These are phyloP conservation scores for Fusarium pseudoanthophilum DNA, from an alignment of 2,329 filamentous ascomycete species.

Conservation along the genomic window DNA sequence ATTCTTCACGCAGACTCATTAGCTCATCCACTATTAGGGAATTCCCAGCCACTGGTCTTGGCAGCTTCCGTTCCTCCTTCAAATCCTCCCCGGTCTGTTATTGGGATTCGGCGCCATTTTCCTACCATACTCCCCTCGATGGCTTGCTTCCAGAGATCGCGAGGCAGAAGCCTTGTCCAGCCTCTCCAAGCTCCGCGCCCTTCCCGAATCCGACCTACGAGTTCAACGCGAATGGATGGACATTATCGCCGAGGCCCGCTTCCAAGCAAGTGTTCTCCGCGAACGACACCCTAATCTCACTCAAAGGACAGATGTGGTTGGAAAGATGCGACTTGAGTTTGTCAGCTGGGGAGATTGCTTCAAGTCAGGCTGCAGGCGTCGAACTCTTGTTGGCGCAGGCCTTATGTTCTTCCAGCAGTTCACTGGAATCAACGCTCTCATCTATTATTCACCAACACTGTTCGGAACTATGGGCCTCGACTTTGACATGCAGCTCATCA, in stretches of 20 bases:
- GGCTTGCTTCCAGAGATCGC: constrained; percentile 42
- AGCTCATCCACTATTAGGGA: neutral
- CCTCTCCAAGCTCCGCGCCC: constrained; percentile 38
- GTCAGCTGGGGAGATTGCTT: constrained; percentile 62
- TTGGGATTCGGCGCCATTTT: constrained; percentile 42
- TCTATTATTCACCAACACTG: constrained; percentile 69
- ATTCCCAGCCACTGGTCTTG: constrained; percentile 44
- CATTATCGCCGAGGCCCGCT: constrained; percentile 41
- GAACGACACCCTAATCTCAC: constrained; percentile 49
- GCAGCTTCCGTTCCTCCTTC: constrained; percentile 46
- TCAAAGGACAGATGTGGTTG: constrained; percentile 47
- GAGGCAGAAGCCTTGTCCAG: constrained; percentile 40
- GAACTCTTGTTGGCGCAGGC: constrained; percentile 57
- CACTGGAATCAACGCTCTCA: constrained; percentile 55
- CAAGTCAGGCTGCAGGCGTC: constrained; percentile 58
- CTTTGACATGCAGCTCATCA: constrained; percentile 47
- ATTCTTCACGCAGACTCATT: rapidly evolving
- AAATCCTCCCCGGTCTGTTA: constrained; percentile 43
- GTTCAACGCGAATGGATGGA: constrained; percentile 43
- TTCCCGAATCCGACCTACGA: constrained; percentile 34
- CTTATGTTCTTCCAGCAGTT: constrained; percentile 67
- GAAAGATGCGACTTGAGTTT: constrained; percentile 58
- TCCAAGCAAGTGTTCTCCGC: constrained; percentile 44
- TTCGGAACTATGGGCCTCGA: constrained; percentile 64
- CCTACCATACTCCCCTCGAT: constrained; percentile 45